These are phyloP conservation scores for Pyricularia sp. DNA, from an alignment of 2,329 filamentous ascomycete species.

Conservation along the genomic window DNA sequence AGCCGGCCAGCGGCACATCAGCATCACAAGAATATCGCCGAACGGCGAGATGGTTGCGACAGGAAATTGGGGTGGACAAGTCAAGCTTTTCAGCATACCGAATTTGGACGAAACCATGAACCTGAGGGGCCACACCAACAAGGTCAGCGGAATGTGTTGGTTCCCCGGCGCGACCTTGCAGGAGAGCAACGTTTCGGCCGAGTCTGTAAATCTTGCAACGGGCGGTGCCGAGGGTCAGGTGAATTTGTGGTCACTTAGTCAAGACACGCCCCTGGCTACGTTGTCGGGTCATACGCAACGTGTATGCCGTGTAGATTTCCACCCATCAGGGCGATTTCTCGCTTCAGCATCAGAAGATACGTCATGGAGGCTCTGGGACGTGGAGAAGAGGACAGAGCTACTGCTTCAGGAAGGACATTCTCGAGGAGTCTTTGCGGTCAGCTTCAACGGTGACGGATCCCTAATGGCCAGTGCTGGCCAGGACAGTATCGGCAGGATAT, in stretches of 20 bases:
- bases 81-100: constrained; percentile 79
- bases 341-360: constrained; percentile 94
- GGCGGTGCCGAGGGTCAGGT: constrained; percentile 83
- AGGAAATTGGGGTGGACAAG: constrained; percentile 86
- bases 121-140: constrained; percentile 77
- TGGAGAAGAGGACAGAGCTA: constrained; percentile 74
- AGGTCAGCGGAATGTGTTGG: constrained; percentile 87
- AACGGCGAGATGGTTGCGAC: constrained; percentile 76
- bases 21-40: constrained; percentile 85
- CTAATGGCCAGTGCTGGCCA: constrained; percentile 85
- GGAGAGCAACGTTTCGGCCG: constrained; percentile 59
- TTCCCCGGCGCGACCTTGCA: constrained; percentile 71
- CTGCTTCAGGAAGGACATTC: constrained; percentile 91
- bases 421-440: constrained; percentile 80
- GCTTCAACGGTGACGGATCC: constrained; percentile 86
- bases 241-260: constrained; percentile 80
- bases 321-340: constrained; percentile 81
- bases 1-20: constrained; percentile 81
- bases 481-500: constrained; percentile 89
- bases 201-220: constrained; percentile 76
- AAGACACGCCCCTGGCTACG: constrained; percentile 77
- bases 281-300: constrained; percentile 76
- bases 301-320: constrained; percentile 88
- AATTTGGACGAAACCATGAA: constrained; percentile 67
- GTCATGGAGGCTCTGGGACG: constrained; percentile 94